These are phyloP conservation scores for Agaricus subrufescens DNA, from an alignment of 768 basidiomycete genomes.

Conservation along the genomic window DNA sequence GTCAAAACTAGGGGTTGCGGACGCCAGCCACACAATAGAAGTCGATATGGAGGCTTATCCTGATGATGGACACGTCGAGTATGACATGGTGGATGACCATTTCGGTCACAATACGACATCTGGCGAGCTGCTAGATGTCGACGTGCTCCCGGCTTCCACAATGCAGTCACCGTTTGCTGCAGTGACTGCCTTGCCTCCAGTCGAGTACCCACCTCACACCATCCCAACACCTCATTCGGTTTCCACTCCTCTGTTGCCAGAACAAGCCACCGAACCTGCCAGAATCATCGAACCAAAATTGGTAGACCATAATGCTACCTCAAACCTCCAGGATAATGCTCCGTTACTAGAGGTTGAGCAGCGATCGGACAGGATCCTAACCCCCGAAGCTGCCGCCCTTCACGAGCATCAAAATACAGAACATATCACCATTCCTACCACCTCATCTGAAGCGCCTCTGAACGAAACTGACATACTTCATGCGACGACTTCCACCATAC, in stretches of 20 bases:
- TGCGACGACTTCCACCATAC: neutral
- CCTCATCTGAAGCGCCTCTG: neutral
- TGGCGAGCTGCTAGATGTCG: slow-evolving; percentile 14
- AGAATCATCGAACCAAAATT: neutral
- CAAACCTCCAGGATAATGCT: neutral
- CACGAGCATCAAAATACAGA: neutral
- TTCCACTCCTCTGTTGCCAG: neutral
- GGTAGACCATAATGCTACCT: neutral
- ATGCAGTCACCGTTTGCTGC: slow-evolving; percentile 4
- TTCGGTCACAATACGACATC: slow-evolving; percentile 6
- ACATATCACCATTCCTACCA: neutral
- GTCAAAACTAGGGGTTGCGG: neutral
- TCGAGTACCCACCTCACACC: neutral
- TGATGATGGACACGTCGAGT: slow-evolving; percentile 13
- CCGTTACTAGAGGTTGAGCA: neutral
- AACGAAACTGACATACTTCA: neutral
- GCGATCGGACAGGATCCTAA: neutral
- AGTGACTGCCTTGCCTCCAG: neutral
- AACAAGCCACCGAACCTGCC: neutral
- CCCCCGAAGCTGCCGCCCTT: neutral
- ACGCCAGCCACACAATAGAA: slow-evolving; percentile 9
- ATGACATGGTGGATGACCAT: slow-evolving; percentile 15
- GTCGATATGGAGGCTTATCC: slow-evolving; percentile 17
- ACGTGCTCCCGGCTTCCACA: slow-evolving; percentile 10
- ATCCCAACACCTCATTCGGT: neutral